phyloP scores from a whole-genome alignment of 129 eudicot species.

The Flaveria ramosissima region DNA sequence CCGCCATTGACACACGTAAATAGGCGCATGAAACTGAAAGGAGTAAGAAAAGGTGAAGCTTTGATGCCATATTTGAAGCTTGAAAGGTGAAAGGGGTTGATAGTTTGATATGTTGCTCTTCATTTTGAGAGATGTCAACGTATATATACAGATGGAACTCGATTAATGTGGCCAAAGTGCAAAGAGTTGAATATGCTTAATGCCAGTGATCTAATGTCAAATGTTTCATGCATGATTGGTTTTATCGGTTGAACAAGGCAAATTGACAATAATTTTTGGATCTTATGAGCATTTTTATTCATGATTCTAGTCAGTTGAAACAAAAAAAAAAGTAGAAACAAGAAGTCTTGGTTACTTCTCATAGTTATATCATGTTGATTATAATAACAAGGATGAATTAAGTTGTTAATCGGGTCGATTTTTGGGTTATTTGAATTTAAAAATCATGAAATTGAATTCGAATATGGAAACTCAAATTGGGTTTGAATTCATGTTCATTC shows the following conservation, averaged over 20 bases:
- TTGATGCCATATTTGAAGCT: constrained; percentile 28
- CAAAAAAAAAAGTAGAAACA: background rate
- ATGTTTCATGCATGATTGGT: background rate
- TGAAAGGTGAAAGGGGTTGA: background rate
- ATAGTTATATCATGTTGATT: background rate
- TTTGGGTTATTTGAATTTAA: no score
- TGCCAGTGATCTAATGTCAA: background rate
- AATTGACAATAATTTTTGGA: background rate
- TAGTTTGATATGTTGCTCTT: constrained; percentile 9
- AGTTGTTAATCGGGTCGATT: no score
- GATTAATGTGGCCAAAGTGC: background rate
- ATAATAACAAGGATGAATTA: background rate
- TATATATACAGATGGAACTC: constrained; percentile 12
- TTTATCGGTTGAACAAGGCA: constrained; percentile 12
- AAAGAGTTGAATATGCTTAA: background rate
- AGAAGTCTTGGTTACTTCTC: constrained; percentile 6
- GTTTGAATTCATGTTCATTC: no score
- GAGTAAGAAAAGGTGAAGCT: constrained; percentile 11
- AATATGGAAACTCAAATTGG: no score
- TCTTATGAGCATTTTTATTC: background rate
- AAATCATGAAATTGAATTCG: no score
- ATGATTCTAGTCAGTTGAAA: background rate
- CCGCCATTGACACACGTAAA: constrained; percentile 10
- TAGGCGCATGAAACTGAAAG: constrained; percentile 23
- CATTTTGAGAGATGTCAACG: background rate